phyloP scores from a whole-genome alignment of 1,284 basidiomycete species.

The Apiotrichum gamsii region DNA sequence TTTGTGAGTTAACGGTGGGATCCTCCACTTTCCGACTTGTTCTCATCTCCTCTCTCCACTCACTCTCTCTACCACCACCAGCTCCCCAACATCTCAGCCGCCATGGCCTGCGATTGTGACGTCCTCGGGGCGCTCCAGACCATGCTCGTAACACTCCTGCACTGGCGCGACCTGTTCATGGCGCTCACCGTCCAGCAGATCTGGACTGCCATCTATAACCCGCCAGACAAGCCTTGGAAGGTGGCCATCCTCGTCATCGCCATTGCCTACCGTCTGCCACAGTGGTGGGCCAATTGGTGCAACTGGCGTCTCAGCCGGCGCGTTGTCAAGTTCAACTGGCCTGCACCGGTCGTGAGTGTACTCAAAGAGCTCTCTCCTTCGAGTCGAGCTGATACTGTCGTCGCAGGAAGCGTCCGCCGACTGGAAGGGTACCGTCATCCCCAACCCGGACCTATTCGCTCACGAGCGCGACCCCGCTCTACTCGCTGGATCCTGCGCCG shows the following conservation, averaged over 20 bases:
- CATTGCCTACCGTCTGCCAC: slow-evolving; percentile 5
- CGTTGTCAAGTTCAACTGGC: slow-evolving; percentile 59
- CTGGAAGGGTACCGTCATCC: slow-evolving; percentile 29
- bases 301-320: slow-evolving; percentile 35
- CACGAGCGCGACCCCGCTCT: slow-evolving; percentile 27
- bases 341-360: slow-evolving; percentile 56
- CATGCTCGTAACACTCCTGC: no score
- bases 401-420: slow-evolving; percentile 20
- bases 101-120: no score
- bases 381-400: neutral
- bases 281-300: slow-evolving; percentile 9
- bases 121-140: no score
- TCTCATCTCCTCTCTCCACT: no score
- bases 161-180: neutral
- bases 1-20: no score
- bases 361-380: neutral
- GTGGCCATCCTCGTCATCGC: slow-evolving; percentile 18
- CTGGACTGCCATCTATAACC: slow-evolving; percentile 32
- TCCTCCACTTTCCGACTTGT: no score
- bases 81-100: no score
- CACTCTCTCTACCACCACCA: no score
- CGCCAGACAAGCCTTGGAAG: slow-evolving; percentile 25
- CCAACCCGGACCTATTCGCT: slow-evolving; percentile 25
- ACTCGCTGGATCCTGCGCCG: slow-evolving; percentile 40
- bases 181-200: slow-evolving; percentile 30